phyloP scores from a whole-genome alignment of 225 moss, liverwort and hornwort species.

The Anthoceros angustus region DNA sequence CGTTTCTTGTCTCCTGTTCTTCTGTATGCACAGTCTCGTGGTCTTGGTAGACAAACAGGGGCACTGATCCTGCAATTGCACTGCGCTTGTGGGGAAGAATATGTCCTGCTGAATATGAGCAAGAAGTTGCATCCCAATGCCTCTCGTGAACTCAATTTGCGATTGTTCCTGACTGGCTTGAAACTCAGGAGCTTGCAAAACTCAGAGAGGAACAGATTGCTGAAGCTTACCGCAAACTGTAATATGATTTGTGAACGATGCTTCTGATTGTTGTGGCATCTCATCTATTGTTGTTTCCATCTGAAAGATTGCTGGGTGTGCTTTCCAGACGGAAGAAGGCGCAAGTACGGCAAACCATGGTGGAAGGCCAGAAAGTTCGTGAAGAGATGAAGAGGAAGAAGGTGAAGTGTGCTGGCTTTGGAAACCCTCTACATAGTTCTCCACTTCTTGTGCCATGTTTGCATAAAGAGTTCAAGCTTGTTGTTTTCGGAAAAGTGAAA shows the following conservation, averaged over 20 bases:
- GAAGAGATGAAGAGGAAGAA: background rate
- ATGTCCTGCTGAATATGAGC: background rate
- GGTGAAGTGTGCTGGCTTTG: background rate
- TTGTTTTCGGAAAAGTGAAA: too few species aligned
- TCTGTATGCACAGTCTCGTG: background rate
- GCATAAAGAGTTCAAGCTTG: too few species aligned
- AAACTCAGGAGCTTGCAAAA: background rate
- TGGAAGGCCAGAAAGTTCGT: background rate
- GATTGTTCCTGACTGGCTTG: background rate
- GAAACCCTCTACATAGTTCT: too few species aligned
- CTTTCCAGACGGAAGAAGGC: background rate
- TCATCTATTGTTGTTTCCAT: background rate
- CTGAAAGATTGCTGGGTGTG: background rate
- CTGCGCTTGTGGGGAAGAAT: background rate
- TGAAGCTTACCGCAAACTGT: background rate
- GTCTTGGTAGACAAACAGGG: background rate
- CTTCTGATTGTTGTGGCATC: background rate
- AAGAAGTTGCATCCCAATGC: too few species aligned
- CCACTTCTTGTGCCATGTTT: too few species aligned
- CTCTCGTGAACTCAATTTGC: too few species aligned
- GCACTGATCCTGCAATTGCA: background rate
- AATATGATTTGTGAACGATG: background rate
- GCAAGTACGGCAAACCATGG: background rate
- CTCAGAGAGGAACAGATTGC: background rate
- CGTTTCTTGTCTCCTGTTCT: background rate